Evolutionary conservation across 345 rosid species (phyloP), one percentile per base, ranked within the genome.

Genomic region (Adansonia digitata): DNA sequence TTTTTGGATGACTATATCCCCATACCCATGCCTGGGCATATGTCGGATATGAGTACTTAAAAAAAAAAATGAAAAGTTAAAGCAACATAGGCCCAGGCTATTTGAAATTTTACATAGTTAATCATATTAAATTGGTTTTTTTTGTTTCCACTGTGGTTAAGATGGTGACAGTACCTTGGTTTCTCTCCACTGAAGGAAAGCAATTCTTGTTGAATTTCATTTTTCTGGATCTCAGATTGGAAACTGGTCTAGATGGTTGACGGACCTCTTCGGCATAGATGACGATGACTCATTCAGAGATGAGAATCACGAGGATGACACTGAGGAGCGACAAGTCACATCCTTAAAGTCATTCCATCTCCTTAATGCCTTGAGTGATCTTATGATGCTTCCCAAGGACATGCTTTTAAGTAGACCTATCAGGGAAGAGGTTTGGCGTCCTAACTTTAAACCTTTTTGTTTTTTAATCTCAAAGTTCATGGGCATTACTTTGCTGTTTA

Each of bases 361-460:
- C 74, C 94, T 94, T 35, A 90, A 91, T 78, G 95, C 98, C 2
- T 77, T 92, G 73, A 94, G 98, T 77, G 98, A 92, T 83, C 95
- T 94, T 46, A 91, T 92, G 98, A 94, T 94, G 97, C 97, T 94
- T 81, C 98, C 98, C n/a, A 92, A 92, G 80, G 98, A 91, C 79
- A 84, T 92, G 97, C 96, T 94, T 64, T 82, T 91, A 75, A 82
- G 85, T 80, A 84, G 74, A 79, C 73, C 87, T 64, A 85, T 88
- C 75, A 81, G 96, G 80, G 89, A 90, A 89, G 98, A 94, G 97
- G 98, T 94, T 39, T 69, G 63, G 22, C 22, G 51, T 20, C 8
- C 46, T 52, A 48, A 20, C 59, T 49, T 13, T 7, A 4, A 14
- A 39, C 66, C 35, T 39, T 35, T 8, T n/a, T n/a, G n/a, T n/a